These are phyloP conservation scores for Mycena citricolor DNA, from an alignment of 1,284 basidiomycete species.

Conservation along the genomic window DNA sequence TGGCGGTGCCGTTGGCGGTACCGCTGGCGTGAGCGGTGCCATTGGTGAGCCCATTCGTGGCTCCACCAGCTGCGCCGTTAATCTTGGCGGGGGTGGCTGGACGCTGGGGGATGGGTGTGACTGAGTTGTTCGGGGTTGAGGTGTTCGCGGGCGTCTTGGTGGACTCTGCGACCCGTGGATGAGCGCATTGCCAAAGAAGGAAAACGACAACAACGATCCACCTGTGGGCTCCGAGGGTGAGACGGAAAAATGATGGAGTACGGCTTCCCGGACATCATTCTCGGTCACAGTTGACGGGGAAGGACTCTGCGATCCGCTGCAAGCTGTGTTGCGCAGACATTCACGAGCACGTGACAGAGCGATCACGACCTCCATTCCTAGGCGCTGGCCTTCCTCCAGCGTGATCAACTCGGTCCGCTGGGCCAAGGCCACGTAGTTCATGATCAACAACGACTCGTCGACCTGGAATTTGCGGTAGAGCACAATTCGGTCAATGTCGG, in stretches of 20 bases:
- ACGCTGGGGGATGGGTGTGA: too few relatives aligned
- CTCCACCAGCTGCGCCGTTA: background rate
- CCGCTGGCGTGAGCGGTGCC: too few relatives aligned
- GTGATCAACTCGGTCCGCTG: constrained; percentile 54
- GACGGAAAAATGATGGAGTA: constrained; percentile 42
- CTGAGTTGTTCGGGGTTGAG: too few relatives aligned
- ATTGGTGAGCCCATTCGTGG: too few relatives aligned
- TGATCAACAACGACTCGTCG: constrained; percentile 52
- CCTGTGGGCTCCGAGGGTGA: constrained; percentile 18
- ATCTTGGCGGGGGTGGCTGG: too few relatives aligned
- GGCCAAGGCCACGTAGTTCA: constrained; percentile 56
- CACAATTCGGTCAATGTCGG: constrained; percentile 54
- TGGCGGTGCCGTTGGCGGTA: constrained; percentile 6
- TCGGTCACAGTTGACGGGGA: constrained; percentile 34
- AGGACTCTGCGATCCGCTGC: constrained; percentile 43
- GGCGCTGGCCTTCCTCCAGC: constrained; percentile 51
- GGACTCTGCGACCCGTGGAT: constrained; percentile 21
- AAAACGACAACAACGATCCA: constrained; percentile 17
- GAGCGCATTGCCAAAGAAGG: constrained; percentile 15
- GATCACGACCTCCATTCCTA: constrained; percentile 61
- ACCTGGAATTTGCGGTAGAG: constrained; percentile 57
- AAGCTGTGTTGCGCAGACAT: constrained; percentile 40
- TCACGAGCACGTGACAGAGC: constrained; percentile 61
- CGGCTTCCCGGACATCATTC: constrained; percentile 36
- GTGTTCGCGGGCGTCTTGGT: too few relatives aligned